These are phyloP conservation scores for Neonectria magnoliae DNA, from an alignment of 2,329 filamentous ascomycete species.

Conservation along the genomic window DNA sequence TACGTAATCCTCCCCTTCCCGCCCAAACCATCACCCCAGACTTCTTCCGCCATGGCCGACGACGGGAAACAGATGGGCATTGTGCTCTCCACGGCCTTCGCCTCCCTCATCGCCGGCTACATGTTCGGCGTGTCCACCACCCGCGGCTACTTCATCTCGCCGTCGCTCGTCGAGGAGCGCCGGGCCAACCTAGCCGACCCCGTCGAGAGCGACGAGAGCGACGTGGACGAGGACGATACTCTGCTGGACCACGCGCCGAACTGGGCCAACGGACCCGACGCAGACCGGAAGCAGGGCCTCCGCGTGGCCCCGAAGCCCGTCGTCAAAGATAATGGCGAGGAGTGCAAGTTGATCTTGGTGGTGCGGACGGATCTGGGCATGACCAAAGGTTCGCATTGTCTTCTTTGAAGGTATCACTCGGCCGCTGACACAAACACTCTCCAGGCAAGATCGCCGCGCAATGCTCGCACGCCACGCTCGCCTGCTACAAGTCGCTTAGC, in stretches of 20 bases:
- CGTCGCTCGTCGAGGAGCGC: constrained; percentile 65
- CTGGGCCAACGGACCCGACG: constrained; percentile 70
- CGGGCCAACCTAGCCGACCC: constrained; percentile 66
- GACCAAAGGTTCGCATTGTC: constrained; percentile 79
- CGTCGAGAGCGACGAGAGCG: constrained; percentile 75
- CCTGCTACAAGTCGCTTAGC: constrained; percentile 90
- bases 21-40: not conserved
- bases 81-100: constrained; percentile 76
- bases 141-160: constrained; percentile 68
- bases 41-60: constrained; percentile 47
- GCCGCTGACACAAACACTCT: not conserved
- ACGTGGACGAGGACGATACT: constrained; percentile 69
- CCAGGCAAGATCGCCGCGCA: constrained; percentile 96
- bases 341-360: constrained; percentile 93
- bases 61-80: constrained; percentile 62
- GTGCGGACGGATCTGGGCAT: constrained; percentile 95
- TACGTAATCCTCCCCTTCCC: not conserved
- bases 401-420: not conserved
- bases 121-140: constrained; percentile 81
- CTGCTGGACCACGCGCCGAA: constrained; percentile 74
- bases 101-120: constrained; percentile 81
- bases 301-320: constrained; percentile 51
- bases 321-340: constrained; percentile 65
- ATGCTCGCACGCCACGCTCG: constrained; percentile 93
- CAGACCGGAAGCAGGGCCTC: constrained; percentile 68